Evolutionary conservation across 495 filamentous ascomycete species (phyloP), one percentile per base, ranked within the genome.

Genomic region (Articulospora tetracladia): DNA sequence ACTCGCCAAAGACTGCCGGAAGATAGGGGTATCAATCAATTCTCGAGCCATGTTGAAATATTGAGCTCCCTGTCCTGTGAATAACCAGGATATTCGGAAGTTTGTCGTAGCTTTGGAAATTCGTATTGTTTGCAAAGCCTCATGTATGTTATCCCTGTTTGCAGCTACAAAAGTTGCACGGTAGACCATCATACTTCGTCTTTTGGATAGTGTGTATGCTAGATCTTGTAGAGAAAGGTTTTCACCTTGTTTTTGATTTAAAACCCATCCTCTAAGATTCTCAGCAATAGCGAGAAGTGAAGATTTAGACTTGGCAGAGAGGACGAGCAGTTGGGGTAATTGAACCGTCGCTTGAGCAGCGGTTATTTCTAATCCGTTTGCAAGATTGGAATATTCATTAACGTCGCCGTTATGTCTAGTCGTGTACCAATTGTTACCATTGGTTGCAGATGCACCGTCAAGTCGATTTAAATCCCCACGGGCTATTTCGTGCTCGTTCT

Each of bases 11-110:
- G 76, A 79, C 13, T 58, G 6, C 30, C 19, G 7, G 58, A 71
- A 69, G 0, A 53, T 8, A 27, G 78, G 84, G 77, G 11, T 28
- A 1, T 15, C 13, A 0, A 69, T 27, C 1, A 84, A 73, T 64
- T 83, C 81, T 4, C 79, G 75, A 1, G 80, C 83, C 83, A 86
- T 86, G 27, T 74, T 79, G 47, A 75, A 66, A 80, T 79, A 85
- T 58, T 86, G 81, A 4, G 63, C 59, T 4, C 63, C 63, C 41
- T 66, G 63, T 3, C 63, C 63, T n/a, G 54, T 66, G 55, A 66
- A 66, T 7, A 66, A 8, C 32, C 57, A 66, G 8, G 17, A 32
- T 4, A 55, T 23, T 8, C 30, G 17, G 15, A 32, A 19, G 13
- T 22, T 48, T 17, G n/a, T 52, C 12, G 52, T 12, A 20, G 51